Evolutionary conservation across 495 filamentous ascomycete species (phyloP), one percentile per base, ranked within the genome.

Genomic region (Neurospora cerealis): DNA sequence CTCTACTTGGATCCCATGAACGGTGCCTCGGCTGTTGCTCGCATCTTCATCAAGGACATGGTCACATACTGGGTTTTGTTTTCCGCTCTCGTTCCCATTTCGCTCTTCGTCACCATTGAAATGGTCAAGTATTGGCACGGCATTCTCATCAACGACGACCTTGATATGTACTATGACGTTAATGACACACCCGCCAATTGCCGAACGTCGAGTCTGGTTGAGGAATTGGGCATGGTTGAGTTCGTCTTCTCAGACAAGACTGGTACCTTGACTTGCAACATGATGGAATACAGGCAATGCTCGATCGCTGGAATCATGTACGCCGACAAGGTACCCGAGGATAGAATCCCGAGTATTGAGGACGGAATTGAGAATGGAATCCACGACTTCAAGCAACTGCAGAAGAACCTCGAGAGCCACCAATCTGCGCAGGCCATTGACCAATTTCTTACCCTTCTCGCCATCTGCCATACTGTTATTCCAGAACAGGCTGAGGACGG

Each of bases 201-300:
- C 83, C 89, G 96, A 44, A 99, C 96, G 3, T 97, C 94, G 0
- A 97, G 93, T 77, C 86, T 99, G 76, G 96, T 99, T 11, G 96
- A 99, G 83, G 96, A 99, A 80, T 83, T 99, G 36, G 96, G 96
- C 66, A 97, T 98, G 86, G 96, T 99, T 73, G 96, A 98, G 78
- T 99, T 96, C 79, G 95, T 98, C 70, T 99, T 99, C 81, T 97
- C 94, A 3, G 96, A 99, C 83, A 99, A 99, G 85, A 99, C 96
- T 8, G 96, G 96, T 41, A 99, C 96, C n/a, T 83, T 99, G 77
- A 99, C 96, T 36, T 97, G 95, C 84, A 99, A 99, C 81, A 90
- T 92, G 88, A 99, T 99, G 96, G 96, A 98, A 81, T 99, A 98
- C 81, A 94, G 93, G 81, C 93, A 97, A 81, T 96, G 92, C 76